These are phyloP conservation scores for Trichoderma reesei DNA, from an alignment of 495 filamentous ascomycete genomes.

Conservation along the genomic window DNA sequence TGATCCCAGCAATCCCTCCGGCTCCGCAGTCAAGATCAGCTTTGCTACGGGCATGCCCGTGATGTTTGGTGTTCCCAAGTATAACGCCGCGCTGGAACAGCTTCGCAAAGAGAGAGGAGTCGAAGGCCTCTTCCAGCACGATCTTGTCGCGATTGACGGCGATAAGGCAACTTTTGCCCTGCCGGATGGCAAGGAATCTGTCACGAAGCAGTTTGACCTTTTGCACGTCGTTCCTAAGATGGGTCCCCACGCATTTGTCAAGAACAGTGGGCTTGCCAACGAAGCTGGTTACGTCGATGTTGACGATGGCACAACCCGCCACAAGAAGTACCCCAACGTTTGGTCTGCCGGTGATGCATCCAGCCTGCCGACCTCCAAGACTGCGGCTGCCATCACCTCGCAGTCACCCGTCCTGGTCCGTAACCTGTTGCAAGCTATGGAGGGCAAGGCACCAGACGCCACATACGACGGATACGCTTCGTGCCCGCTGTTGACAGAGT, in stretches of 20 bases:
- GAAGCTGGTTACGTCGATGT: slow-evolving; percentile 56
- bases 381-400: slow-evolving; percentile 54
- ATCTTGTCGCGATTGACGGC: slow-evolving; percentile 52
- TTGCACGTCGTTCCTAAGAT: slow-evolving; percentile 55
- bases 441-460: slow-evolving; percentile 43
- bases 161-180: slow-evolving; percentile 43
- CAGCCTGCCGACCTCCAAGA: slow-evolving; percentile 58
- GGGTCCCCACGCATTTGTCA: slow-evolving; percentile 49
- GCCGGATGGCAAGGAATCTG: slow-evolving; percentile 33
- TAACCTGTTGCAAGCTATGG: slow-evolving; percentile 43
- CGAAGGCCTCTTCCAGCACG: slow-evolving; percentile 56
- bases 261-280: slow-evolving; percentile 48
- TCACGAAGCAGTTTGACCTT: slow-evolving; percentile 48
- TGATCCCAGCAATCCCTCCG: slow-evolving; percentile 28
- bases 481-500: slow-evolving; percentile 56
- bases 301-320: slow-evolving; percentile 47
- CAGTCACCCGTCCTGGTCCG: slow-evolving; percentile 51
- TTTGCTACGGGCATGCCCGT: slow-evolving; percentile 52
- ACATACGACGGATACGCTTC: slow-evolving; percentile 60
- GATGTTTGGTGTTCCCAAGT: slow-evolving; percentile 66
- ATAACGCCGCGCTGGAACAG: slow-evolving; percentile 49
- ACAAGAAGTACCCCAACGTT: slow-evolving; percentile 53
- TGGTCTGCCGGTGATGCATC: slow-evolving; percentile 63
- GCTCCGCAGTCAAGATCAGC: slow-evolving; percentile 47
- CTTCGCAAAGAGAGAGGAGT: slow-evolving; percentile 54